Evolutionary conservation across 257 asterid genomes (phyloP).

Genomic region (Solanum sitiens): DNA sequence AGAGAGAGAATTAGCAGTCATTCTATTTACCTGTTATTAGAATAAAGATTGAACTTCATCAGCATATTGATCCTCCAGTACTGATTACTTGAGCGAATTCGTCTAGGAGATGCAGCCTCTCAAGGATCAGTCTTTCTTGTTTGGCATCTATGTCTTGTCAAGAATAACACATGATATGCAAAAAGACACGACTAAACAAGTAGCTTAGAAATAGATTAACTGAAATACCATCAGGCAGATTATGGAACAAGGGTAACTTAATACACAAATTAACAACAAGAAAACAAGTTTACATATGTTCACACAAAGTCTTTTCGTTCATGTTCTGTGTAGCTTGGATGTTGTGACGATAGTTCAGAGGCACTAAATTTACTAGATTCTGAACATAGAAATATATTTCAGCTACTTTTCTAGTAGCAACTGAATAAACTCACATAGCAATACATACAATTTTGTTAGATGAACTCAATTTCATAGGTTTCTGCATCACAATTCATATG

Average conservation of each 20-base stretch:
- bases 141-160: constrained; percentile 58
- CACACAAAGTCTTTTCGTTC: background rate
- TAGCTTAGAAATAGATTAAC: background rate
- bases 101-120: constrained; percentile 61
- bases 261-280: background rate
- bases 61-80: background rate
- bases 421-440: background rate
- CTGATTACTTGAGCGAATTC: constrained; percentile 28
- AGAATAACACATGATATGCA: constrained; percentile 17
- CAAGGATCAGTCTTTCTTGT: constrained; percentile 74
- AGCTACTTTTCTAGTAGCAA: background rate
- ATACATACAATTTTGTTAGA: background rate
- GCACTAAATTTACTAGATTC: background rate
- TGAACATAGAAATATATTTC: background rate
- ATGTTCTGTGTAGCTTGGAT: background rate
- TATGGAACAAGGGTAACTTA: background rate
- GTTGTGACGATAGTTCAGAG: background rate
- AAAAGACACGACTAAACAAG: background rate
- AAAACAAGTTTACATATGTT: background rate
- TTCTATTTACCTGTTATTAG: background rate
- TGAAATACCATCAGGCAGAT: background rate
- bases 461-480: background rate
- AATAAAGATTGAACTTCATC: background rate
- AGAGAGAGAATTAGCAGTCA: background rate
- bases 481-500: background rate